A percentile compares a stretch with the other conserved stretches of the same genome.
Evolutionary conservation across 805 yeast genomes (phyloP).

Genomic region (Clavispora carvajalis): DNA sequence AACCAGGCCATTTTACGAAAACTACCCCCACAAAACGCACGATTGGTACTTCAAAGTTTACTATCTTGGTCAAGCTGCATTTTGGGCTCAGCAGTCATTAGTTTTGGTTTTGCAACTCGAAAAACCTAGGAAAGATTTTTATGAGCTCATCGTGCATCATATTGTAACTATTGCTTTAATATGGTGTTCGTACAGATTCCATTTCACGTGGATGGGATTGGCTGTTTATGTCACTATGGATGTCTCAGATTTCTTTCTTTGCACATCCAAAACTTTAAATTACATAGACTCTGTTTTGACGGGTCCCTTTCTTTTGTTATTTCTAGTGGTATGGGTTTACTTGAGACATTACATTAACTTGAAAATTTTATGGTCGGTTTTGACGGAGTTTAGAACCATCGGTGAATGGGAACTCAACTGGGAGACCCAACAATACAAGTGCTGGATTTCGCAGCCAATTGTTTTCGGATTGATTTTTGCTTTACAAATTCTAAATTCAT

Average conservation of each 20-base stretch:
- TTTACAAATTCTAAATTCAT: slow-evolving; percentile 77
- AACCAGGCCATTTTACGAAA: slow-evolving; percentile 72
- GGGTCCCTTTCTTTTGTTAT: slow-evolving; percentile 62
- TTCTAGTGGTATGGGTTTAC: slow-evolving; percentile 76
- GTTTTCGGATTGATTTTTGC: slow-evolving; percentile 74
- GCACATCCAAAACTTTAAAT: slow-evolving; percentile 79
- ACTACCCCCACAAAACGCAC: slow-evolving; percentile 79
- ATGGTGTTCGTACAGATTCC: slow-evolving; percentile 84
- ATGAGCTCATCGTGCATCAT: slow-evolving; percentile 90
- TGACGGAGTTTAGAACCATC: slow-evolving; percentile 80
- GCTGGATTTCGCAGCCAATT: slow-evolving; percentile 91
- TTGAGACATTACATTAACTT: slow-evolving; percentile 83
- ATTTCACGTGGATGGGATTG: slow-evolving; percentile 94
- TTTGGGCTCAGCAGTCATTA: slow-evolving; percentile 95
- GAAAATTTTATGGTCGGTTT: slow-evolving; percentile 73
- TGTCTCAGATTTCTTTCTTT: slow-evolving; percentile 82
- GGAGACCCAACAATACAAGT: slow-evolving; percentile 90
- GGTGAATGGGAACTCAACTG: slow-evolving; percentile 80
- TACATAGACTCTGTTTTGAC: slow-evolving; percentile 67
- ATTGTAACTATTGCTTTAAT: slow-evolving; percentile 84
- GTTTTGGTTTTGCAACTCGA: slow-evolving; percentile 80
- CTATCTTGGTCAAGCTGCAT: slow-evolving; percentile 89
- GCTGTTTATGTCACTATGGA: slow-evolving; percentile 94
- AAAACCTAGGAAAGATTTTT: slow-evolving; percentile 90
- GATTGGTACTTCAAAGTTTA: slow-evolving; percentile 68